Base-by-base conservation (phyloP, 106 monocot species). In the Dioscorea alata region DNA sequence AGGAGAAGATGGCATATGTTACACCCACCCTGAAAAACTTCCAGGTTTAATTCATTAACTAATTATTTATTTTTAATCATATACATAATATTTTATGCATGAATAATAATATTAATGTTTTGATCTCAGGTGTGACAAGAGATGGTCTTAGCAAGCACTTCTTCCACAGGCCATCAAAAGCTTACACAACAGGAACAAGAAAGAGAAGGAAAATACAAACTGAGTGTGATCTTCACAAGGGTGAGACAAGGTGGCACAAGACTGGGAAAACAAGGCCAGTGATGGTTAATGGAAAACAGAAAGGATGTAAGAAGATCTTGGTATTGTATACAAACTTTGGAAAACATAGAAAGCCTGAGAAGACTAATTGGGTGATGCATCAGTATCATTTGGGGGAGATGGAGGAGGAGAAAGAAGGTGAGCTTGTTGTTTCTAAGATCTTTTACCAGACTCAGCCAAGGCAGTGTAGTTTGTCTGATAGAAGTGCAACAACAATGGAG, bases 311-410 rank as follows among this genome's bases (percentile, higher is more conserved):
- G 78, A 95, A 95, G 72, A 95, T 95, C 60, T 77, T 95, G 18
- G 94, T 95, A 3, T 61, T 95, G 14, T 95, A 95, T 75, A 95
- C 91, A 18, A 88, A 95, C 71, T 95, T 95, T 22, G 90, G 90
- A n/a, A 95, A 95, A 77, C 87, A 88, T 59, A 57, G 79, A 63
- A 95, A 88, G 69, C 91, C 94, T 15, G 85, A 90, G 77, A 95
- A 95, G 80, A 95, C 94, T 4, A 95, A 91, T 63, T 95, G 94
- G 97, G 97, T 97, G 48, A 97, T 92, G 97, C 97, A 97, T 71
- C 97, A 97, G 74, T 97, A 97, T 75, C 94, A 95, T 56, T 66
- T 95, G 4, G 94, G 94, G 12, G 82, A 82, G 71, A 67, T 71
- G 8, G 85, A 91, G 66, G 94, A 95, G 79, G 94, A 95, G 79